These are phyloP conservation scores for Teratosphaeria gauchensis DNA, from an alignment of 2,329 filamentous ascomycete genomes.

Conservation along the genomic window DNA sequence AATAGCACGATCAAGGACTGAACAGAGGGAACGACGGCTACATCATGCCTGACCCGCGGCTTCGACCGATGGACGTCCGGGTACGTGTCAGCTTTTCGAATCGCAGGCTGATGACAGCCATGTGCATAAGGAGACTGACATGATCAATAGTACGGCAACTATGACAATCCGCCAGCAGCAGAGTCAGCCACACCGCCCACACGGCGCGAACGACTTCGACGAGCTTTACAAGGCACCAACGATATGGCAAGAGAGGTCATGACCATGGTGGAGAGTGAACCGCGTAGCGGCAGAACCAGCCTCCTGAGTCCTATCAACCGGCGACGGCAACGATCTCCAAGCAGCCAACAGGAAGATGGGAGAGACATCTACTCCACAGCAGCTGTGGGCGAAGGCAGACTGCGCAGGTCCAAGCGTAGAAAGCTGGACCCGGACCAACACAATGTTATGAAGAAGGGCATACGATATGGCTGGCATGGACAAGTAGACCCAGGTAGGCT, in stretches of 20 bases:
- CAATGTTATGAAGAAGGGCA: constrained; percentile 27
- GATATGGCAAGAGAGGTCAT: constrained; percentile 19
- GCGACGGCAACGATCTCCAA: constrained; percentile 9
- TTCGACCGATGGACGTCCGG: not conserved
- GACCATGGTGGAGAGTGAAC: constrained; percentile 1
- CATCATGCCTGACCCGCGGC: constrained; percentile 6
- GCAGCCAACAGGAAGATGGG: constrained; percentile 6
- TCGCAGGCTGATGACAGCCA: not conserved
- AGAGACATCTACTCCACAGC: not conserved
- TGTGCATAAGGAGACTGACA: constrained; percentile 4
- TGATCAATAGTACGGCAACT: constrained; percentile 25
- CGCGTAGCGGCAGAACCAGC: not conserved
- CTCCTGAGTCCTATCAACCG: constrained; percentile 5
- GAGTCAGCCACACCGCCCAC: constrained; percentile 18
- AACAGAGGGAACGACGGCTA: not conserved
- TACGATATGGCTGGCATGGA: constrained; percentile 76
- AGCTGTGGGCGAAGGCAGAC: constrained; percentile 10
- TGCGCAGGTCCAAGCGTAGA: constrained; percentile 25
- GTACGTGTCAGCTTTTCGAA: not conserved
- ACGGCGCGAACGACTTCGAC: constrained; percentile 25
- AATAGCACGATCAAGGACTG: not conserved
- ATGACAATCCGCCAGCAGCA: constrained; percentile 36
- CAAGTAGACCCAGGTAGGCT: constrained; percentile 76
- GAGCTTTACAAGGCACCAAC: constrained; percentile 24
- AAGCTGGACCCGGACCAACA: constrained; percentile 28